These are phyloP conservation scores for Hypoxylon crocopeplum DNA, from an alignment of 495 filamentous ascomycete genomes.

Conservation along the genomic window DNA sequence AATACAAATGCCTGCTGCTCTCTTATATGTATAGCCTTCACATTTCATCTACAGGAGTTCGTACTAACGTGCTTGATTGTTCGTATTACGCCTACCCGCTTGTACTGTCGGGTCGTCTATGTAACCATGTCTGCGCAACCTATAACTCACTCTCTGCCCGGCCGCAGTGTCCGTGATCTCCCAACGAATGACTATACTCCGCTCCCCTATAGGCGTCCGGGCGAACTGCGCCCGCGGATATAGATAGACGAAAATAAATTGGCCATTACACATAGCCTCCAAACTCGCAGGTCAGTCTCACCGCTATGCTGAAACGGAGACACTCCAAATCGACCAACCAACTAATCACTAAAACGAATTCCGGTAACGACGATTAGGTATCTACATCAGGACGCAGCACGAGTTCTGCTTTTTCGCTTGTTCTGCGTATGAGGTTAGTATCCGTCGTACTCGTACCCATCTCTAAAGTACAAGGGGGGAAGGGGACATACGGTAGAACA, in stretches of 20 bases:
- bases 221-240: conserved; percentile 7
- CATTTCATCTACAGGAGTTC: too few relatives aligned
- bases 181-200: conserved; percentile 28
- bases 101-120: conserved; percentile 15
- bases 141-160: neutral
- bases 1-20: neutral
- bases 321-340: conserved; percentile 10
- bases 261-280: conserved; percentile 22
- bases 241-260: conserved; percentile 31
- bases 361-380: neutral
- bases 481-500: conserved; percentile 81
- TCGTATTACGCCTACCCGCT: conserved; percentile 24
- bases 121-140: conserved; percentile 24
- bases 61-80: conserved; percentile 6
- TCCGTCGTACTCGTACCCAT: too few relatives aligned
- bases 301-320: conserved; percentile 32
- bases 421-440: conserved; percentile 29
- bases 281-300: conserved; percentile 4
- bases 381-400: conserved; percentile 85
- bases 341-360: neutral
- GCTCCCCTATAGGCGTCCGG: neutral
- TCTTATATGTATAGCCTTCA: too few relatives aligned
- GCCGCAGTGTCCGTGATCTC: conserved; percentile 7
- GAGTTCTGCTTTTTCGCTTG: conserved; percentile 96
- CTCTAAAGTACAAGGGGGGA: neutral